phyloP scores from a whole-genome alignment of 2,329 filamentous ascomycete species.

The Leptosphaerulina australis region DNA sequence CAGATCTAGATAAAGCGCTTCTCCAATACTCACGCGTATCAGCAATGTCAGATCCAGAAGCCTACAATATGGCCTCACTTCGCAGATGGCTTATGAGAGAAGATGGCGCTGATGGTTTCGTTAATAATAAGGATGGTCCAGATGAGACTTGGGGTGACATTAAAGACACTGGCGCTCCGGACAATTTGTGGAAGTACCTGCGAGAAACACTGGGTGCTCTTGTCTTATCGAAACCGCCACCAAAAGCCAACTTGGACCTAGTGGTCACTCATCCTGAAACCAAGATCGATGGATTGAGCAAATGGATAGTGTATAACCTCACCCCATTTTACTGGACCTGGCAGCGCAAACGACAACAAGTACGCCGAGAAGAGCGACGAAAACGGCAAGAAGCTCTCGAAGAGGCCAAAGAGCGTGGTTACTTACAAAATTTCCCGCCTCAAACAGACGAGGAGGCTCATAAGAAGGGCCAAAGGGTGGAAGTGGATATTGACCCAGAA shows the following conservation, averaged over 20 bases:
- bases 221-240: neutral
- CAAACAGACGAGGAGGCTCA: too few species aligned
- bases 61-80: neutral
- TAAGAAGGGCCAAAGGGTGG: too few species aligned
- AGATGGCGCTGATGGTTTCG: neutral
- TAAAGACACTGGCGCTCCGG: neutral
- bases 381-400: too few species aligned
- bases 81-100: neutral
- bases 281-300: constrained; percentile 4
- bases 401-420: too few species aligned
- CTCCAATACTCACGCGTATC: neutral
- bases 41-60: constrained; percentile 3
- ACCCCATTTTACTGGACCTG: neutral
- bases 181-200: too few species aligned
- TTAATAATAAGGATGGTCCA: neutral
- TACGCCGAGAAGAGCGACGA: too few species aligned
- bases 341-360: too few species aligned
- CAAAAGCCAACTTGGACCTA: neutral
- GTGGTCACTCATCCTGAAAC: neutral
- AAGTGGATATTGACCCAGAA: too few species aligned
- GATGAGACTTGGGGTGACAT: neutral
- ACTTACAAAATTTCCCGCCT: too few species aligned
- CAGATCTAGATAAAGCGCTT: neutral
- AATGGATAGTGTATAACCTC: neutral
- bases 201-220: neutral